Evolutionary conservation across 2,329 filamentous ascomycete species (phyloP).

Genomic region (Neopestalotiopsis clavispora): DNA sequence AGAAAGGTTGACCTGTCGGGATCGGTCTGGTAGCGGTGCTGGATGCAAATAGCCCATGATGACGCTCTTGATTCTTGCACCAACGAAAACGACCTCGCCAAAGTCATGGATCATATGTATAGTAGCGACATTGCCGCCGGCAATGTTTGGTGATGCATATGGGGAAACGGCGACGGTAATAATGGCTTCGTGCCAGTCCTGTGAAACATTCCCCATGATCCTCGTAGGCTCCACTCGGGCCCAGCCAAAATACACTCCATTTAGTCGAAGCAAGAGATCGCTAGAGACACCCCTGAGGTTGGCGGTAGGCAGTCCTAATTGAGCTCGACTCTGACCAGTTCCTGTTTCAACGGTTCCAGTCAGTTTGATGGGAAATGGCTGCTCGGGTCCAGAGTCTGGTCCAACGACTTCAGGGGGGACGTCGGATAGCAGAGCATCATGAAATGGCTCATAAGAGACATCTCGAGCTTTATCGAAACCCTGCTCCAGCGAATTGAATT

Average conservation of each 20-base stretch:
- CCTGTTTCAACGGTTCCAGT: slow-evolving; percentile 51
- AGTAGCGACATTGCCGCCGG: slow-evolving; percentile 53
- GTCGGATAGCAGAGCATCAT: slow-evolving; percentile 37
- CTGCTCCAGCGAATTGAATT: slow-evolving; percentile 40
- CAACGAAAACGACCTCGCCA: slow-evolving; percentile 45
- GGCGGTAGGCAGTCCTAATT: slow-evolving; percentile 57
- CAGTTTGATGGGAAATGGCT: slow-evolving; percentile 60
- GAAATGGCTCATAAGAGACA: slow-evolving; percentile 41
- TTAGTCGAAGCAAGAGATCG: slow-evolving; percentile 56
- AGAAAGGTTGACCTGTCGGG: slow-evolving; percentile 22
- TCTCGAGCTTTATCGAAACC: slow-evolving; percentile 39
- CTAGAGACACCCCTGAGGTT: slow-evolving; percentile 58
- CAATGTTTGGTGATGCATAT: slow-evolving; percentile 49
- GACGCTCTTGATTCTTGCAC: slow-evolving; percentile 53
- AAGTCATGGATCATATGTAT: slow-evolving; percentile 61
- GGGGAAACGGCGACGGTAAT: slow-evolving; percentile 60
- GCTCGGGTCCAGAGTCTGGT: slow-evolving; percentile 53
- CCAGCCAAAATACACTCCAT: slow-evolving; percentile 71
- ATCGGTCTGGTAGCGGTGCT: slow-evolving; percentile 24
- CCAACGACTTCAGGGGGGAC: slow-evolving; percentile 47
- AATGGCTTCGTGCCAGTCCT: slow-evolving; percentile 63
- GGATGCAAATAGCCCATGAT: slow-evolving; percentile 65
- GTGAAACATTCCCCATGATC: slow-evolving; percentile 36
- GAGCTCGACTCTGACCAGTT: slow-evolving; percentile 43
- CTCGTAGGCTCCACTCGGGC: slow-evolving; percentile 47